Conservation (phyloP, 495 filamentous ascomycete genomes). For the Penicillium longicatenatum region DNA sequence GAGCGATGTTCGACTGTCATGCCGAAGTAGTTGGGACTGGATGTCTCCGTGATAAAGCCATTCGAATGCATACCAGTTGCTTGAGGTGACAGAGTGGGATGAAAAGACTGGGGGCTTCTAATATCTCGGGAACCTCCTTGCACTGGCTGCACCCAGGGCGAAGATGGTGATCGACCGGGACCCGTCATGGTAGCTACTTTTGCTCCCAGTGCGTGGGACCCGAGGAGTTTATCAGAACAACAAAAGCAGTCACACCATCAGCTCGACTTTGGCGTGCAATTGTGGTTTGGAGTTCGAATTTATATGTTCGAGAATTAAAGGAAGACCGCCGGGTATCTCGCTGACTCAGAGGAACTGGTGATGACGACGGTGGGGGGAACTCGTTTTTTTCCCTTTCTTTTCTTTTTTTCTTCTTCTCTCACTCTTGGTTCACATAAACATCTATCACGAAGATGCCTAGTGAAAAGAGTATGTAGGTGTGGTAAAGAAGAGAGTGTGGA, state of each 20-base stretch:
- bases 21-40: slow-evolving; percentile 84
- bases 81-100: slow-evolving; percentile 43
- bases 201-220: slow-evolving; percentile 19
- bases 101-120: slow-evolving; percentile 19
- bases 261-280: slow-evolving; percentile 4
- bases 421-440: not conserved
- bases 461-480: not conserved
- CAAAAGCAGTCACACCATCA: slow-evolving; percentile 16
- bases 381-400: not conserved
- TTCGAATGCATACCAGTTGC: slow-evolving; percentile 40
- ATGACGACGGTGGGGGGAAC: not conserved
- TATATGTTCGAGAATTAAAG: not conserved
- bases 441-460: not conserved
- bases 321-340: not conserved
- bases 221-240: slow-evolving; percentile 6
- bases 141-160: slow-evolving; percentile 43
- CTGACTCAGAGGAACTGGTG: not conserved
- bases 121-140: slow-evolving; percentile 30
- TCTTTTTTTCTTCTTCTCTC: not conserved
- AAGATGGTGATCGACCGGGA: slow-evolving; percentile 47
- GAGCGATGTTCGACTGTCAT: slow-evolving; percentile 60
- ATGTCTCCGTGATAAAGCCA: slow-evolving; percentile 43
- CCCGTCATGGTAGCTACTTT: slow-evolving; percentile 45
- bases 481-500: not conserved
- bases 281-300: not conserved